A percentile compares a stretch with the other conserved stretches of the same genome.
Conservation (phyloP, 345 rosid species). For the Arabis hirsuta region DNA sequence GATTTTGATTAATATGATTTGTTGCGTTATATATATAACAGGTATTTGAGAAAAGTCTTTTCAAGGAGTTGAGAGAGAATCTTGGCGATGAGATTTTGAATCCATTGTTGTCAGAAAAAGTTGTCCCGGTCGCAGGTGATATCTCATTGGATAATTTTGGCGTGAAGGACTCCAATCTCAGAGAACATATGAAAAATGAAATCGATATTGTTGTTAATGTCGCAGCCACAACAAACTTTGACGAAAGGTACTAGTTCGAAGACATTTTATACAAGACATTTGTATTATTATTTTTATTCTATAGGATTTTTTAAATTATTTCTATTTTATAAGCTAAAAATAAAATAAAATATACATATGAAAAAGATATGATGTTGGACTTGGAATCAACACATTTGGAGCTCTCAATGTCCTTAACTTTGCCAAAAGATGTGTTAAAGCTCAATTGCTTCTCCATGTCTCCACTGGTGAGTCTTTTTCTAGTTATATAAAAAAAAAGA, state of each 20-base stretch:
- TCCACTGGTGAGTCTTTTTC: slow-evolving; percentile 37
- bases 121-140: slow-evolving; percentile 42
- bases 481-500: neutral
- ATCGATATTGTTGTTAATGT: slow-evolving; percentile 41
- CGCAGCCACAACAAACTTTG: slow-evolving; percentile 46
- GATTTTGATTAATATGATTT: neutral
- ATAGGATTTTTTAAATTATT: too few relatives aligned
- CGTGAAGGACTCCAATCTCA: slow-evolving; percentile 21
- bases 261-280: neutral
- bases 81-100: slow-evolving; percentile 34
- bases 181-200: slow-evolving; percentile 39
- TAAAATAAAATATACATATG: neutral
- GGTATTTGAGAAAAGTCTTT: slow-evolving; percentile 39
- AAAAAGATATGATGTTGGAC: slow-evolving; percentile 68
- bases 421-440: slow-evolving; percentile 56
- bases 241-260: slow-evolving; percentile 40
- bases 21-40: neutral
- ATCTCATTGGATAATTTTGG: slow-evolving; percentile 27
- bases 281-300: too few relatives aligned
- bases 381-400: slow-evolving; percentile 66
- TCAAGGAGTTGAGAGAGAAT: slow-evolving; percentile 37
- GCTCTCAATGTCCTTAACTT: slow-evolving; percentile 59
- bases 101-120: slow-evolving; percentile 29
- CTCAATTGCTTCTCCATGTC: slow-evolving; percentile 55
- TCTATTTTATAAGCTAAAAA: too few relatives aligned